phyloP scores from a whole-genome alignment of 2,329 filamentous ascomycete species.

The Mycocentrospora acerina region DNA sequence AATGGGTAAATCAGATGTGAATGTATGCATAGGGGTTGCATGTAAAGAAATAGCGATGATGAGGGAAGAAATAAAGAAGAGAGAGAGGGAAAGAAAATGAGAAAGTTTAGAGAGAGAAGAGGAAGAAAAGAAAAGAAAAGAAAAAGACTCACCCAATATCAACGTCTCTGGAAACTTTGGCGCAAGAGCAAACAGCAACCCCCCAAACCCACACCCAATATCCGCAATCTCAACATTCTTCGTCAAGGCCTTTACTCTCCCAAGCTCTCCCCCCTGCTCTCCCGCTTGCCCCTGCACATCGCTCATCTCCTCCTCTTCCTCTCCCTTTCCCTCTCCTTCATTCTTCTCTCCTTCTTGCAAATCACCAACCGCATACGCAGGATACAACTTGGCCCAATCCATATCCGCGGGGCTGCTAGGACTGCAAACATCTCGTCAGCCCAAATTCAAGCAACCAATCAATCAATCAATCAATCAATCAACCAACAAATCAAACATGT shows the following conservation, averaged over 20 bases:
- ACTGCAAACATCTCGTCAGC: constrained; percentile 54
- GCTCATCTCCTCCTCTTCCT: constrained; percentile 23
- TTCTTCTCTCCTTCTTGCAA: constrained; percentile 22
- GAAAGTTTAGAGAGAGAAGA: not conserved
- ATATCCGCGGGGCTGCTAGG: constrained; percentile 77
- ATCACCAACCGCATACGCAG: constrained; percentile 60
- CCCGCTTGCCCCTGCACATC: constrained; percentile 15
- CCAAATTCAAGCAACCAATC: not conserved
- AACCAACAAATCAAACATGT: too few relatives aligned
- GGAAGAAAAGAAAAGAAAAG: not conserved
- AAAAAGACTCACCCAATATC: constrained; percentile 66
- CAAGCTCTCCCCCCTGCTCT: constrained; percentile 23
- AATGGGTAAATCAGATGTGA: too few relatives aligned
- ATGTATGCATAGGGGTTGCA: too few relatives aligned
- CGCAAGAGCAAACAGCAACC: constrained; percentile 81
- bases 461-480: too few relatives aligned
- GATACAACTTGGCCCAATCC: constrained; percentile 88
- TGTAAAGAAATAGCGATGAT: too few relatives aligned
- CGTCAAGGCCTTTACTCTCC: constrained; percentile 43
- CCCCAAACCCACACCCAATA: constrained; percentile 96
- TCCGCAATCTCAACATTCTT: constrained; percentile 89
- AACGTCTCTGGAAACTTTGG: constrained; percentile 79
- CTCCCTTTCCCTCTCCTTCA: too few relatives aligned
- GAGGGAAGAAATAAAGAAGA: too few relatives aligned
- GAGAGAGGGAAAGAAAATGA: not conserved